Percentiles rank a stretch among this genome's conserved stretches.
These are phyloP conservation scores for Gossypium longicalyx DNA, from an alignment of 345 rosid species.

Conservation along the genomic window DNA sequence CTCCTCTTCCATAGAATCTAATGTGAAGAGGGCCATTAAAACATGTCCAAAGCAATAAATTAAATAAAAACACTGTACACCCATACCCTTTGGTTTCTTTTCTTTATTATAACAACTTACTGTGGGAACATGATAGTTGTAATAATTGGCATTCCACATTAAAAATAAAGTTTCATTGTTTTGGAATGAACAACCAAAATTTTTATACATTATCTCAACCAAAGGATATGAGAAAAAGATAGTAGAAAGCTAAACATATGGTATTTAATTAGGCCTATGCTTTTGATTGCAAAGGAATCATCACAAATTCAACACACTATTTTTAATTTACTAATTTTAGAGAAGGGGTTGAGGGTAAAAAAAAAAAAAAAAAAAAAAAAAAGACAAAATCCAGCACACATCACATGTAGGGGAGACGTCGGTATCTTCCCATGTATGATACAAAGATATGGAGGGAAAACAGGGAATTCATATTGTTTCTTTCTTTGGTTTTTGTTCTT, in stretches of 20 bases:
- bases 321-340: slow-evolving; percentile 36
- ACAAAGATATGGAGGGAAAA: slow-evolving; percentile 39
- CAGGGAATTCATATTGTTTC: slow-evolving; percentile 8
- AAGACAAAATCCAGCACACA: slow-evolving; percentile 49
- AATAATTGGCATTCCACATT: slow-evolving; percentile 20
- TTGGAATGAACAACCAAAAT: not conserved
- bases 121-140: slow-evolving; percentile 37
- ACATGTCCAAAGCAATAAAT: slow-evolving; percentile 26
- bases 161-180: no score
- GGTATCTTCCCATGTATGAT: slow-evolving; percentile 47
- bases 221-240: not conserved
- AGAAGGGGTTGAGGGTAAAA: not conserved
- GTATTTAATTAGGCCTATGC: slow-evolving; percentile 32
- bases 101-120: not conserved
- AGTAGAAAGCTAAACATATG: not conserved
- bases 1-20: slow-evolving; percentile 20
- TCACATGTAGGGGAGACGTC: slow-evolving; percentile 43
- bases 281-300: slow-evolving; percentile 44
- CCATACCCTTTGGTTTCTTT: slow-evolving; percentile 13
- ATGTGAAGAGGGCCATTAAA: slow-evolving; percentile 19
- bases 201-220: slow-evolving; percentile 13
- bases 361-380: slow-evolving; percentile 14
- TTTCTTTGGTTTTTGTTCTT: not conserved
- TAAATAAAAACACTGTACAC: not conserved
- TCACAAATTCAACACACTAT: slow-evolving; percentile 47